A percentile compares a stretch with the other conserved stretches of the same genome.
Conservation (phyloP, 2,329 filamentous ascomycete genomes). For the Sphaerulina musiva region DNA sequence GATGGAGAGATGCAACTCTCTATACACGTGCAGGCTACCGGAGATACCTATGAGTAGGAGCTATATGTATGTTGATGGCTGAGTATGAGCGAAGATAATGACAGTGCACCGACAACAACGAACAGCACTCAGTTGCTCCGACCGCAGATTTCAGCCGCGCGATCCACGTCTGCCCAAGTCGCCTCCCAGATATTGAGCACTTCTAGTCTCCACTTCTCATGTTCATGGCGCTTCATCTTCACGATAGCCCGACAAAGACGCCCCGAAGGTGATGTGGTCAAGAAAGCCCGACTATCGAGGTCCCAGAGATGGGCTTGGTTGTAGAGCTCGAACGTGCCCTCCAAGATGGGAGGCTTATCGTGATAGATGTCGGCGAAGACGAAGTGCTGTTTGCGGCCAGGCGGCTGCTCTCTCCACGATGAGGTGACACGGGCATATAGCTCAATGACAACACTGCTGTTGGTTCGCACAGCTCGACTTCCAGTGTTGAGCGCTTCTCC, state of each 20-base stretch:
- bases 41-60: too few relatives aligned
- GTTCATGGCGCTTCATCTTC: conserved; percentile 41
- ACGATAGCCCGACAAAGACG: conserved; percentile 46
- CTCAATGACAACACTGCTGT: conserved; percentile 51
- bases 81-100: neutral
- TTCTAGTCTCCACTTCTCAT: conserved; percentile 38
- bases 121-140: neutral
- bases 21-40: too few relatives aligned
- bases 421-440: conserved; percentile 56
- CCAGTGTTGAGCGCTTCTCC: conserved; percentile 53
- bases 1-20: too few relatives aligned
- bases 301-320: conserved; percentile 42
- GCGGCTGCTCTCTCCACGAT: conserved; percentile 48
- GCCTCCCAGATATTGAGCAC: conserved; percentile 49
- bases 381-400: conserved; percentile 52
- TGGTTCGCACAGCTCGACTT: conserved; percentile 41
- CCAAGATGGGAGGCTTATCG: conserved; percentile 50
- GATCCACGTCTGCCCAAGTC: conserved; percentile 49
- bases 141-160: conserved; percentile 42
- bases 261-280: conserved; percentile 27
- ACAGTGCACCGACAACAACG: neutral
- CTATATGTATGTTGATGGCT: too few relatives aligned
- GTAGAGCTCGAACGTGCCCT: conserved; percentile 44
- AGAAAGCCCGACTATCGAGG: conserved; percentile 39
- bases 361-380: conserved; percentile 59